phyloP scores from a whole-genome alignment of 441 rosid genomes.

The Sinapis alba region DNA sequence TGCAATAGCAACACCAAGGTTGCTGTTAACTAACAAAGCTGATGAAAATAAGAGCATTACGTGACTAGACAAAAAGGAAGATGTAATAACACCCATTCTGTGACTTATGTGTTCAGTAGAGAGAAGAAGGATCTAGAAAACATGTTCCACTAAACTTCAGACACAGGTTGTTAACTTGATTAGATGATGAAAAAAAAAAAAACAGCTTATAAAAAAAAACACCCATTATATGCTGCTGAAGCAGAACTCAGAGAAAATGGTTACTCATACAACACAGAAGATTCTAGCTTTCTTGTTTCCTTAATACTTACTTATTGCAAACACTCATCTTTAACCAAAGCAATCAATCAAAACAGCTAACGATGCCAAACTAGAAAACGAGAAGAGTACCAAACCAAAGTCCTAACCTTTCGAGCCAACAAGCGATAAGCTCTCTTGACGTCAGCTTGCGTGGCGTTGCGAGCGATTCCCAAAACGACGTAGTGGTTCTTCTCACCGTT shows the following conservation, averaged over 20 bases:
- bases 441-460: slow-evolving; percentile 60
- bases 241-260: no score
- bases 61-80: background rate
- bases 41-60: background rate
- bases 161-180: background rate
- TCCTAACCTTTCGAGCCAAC: slow-evolving; percentile 73
- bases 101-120: background rate
- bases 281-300: background rate
- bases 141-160: slow-evolving; percentile 5
- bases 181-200: background rate
- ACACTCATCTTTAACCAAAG: background rate
- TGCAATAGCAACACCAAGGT: slow-evolving; percentile 38
- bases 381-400: background rate
- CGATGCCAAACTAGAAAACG: background rate
- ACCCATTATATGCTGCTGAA: no score
- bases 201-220: background rate
- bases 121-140: background rate
- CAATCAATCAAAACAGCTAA: background rate
- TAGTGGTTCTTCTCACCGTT: slow-evolving; percentile 63
- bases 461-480: slow-evolving; percentile 59
- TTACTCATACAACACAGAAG: no score
- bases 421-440: slow-evolving; percentile 85
- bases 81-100: background rate
- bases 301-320: slow-evolving; percentile 3
- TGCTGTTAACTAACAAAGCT: background rate